Evolutionary conservation across 257 asterid species (phyloP).

Genomic region (Handroanthus guayacan): DNA sequence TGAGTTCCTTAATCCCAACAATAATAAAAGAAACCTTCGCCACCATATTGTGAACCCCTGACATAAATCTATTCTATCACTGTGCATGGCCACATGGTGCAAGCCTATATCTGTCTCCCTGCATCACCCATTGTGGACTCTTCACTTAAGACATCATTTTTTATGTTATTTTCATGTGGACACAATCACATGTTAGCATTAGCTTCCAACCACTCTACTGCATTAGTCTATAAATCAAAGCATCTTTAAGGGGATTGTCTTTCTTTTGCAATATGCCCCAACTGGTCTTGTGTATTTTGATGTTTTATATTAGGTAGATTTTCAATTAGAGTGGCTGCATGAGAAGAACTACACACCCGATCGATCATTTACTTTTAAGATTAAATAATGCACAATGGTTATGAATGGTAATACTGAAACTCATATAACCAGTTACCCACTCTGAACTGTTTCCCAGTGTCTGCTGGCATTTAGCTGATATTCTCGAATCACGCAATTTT

Average conservation of each 20-base stretch:
- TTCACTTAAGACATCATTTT: neutral
- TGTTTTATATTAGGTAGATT: neutral
- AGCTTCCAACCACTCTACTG: neutral
- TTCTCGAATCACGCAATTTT: no score
- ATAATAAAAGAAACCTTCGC: neutral
- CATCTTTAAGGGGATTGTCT: neutral
- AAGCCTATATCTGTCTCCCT: neutral
- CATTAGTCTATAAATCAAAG: neutral
- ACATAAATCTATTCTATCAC: neutral
- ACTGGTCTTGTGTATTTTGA: neutral
- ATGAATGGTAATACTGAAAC: neutral
- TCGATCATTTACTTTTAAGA: neutral
- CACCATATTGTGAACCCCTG: conserved; percentile 7
- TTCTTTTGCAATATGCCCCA: neutral
- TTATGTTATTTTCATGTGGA: neutral
- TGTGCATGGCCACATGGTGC: neutral
- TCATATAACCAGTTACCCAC: neutral
- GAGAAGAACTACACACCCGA: conserved; percentile 4
- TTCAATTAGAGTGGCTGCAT: neutral
- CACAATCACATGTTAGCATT: conserved; percentile 2
- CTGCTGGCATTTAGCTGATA: no score
- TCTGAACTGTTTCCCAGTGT: neutral
- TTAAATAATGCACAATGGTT: neutral
- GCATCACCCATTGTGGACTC: neutral
- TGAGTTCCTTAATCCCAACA: neutral